A percentile compares a stretch with the other conserved stretches of the same genome.
Conservation (phyloP, 805 yeast genomes). For the Candida glaebosa region DNA sequence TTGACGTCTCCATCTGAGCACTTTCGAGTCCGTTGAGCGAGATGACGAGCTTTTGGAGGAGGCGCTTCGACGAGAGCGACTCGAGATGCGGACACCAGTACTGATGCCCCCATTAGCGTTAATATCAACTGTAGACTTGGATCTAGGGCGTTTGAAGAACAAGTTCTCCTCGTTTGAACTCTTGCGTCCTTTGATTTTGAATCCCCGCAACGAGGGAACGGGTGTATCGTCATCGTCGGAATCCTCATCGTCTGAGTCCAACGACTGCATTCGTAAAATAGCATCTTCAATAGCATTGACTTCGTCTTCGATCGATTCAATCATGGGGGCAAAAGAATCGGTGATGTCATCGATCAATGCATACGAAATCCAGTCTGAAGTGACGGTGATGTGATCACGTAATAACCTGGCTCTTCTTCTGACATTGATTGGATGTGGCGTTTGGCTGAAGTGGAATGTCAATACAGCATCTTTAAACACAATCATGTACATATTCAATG, state of each 20-base stretch:
- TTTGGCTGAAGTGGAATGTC: slow-evolving; percentile 90
- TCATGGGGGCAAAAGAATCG: slow-evolving; percentile 96
- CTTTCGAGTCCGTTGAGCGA: slow-evolving; percentile 47
- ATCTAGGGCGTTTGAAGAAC: slow-evolving; percentile 31
- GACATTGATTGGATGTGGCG: slow-evolving; percentile 95
- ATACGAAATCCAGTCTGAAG: slow-evolving; percentile 96
- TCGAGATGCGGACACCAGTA: slow-evolving; percentile 7
- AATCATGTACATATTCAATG: slow-evolving; percentile 87
- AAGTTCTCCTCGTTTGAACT: slow-evolving; percentile 15
- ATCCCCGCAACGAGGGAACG: slow-evolving; percentile 4
- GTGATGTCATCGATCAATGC: slow-evolving; percentile 96
- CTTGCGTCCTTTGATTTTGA: neutral
- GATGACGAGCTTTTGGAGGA: slow-evolving; percentile 12
- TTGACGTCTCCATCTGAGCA: slow-evolving; percentile 73
- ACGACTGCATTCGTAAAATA: slow-evolving; percentile 81
- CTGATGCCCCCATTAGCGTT: slow-evolving; percentile 4
- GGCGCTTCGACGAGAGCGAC: neutral
- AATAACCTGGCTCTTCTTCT: slow-evolving; percentile 87
- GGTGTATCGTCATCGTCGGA: slow-evolving; percentile 29
- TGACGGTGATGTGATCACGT: slow-evolving; percentile 82
- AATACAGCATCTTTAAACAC: slow-evolving; percentile 89
- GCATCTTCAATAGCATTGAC: slow-evolving; percentile 94
- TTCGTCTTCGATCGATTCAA: slow-evolving; percentile 89
- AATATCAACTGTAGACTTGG: slow-evolving; percentile 37
- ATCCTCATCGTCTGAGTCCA: slow-evolving; percentile 45